Conservation (phyloP, 2,329 filamentous ascomycete genomes). For the Knufia fluminis region DNA sequence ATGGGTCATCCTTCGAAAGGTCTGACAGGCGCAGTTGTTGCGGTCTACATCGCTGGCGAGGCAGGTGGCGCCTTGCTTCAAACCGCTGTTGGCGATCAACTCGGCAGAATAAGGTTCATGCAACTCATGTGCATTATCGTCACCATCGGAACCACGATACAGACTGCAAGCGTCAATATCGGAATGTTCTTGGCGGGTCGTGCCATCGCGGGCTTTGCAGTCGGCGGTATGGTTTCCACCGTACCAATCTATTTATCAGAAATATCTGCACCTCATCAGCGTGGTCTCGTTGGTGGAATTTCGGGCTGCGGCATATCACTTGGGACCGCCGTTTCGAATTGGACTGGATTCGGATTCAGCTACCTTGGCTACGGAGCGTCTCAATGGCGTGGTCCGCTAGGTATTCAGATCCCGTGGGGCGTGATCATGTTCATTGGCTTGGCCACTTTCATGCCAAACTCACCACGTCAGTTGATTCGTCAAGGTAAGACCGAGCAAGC, state of each 20-base stretch:
- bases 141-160: slow-evolving; percentile 56
- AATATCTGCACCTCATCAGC: slow-evolving; percentile 49
- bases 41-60: slow-evolving; percentile 53
- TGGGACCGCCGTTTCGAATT: slow-evolving; percentile 64
- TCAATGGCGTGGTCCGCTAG: slow-evolving; percentile 73
- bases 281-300: slow-evolving; percentile 66
- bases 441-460: slow-evolving; percentile 70
- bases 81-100: slow-evolving; percentile 45
- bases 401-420: slow-evolving; percentile 71
- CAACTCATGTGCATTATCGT: slow-evolving; percentile 59
- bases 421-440: slow-evolving; percentile 63
- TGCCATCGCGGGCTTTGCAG: slow-evolving; percentile 65
- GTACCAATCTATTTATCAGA: slow-evolving; percentile 22
- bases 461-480: slow-evolving; percentile 76
- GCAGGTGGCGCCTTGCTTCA: slow-evolving; percentile 46
- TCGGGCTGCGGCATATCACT: slow-evolving; percentile 80
- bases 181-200: slow-evolving; percentile 62
- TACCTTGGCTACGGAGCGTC: slow-evolving; percentile 53
- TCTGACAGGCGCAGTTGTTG: slow-evolving; percentile 48
- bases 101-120: slow-evolving; percentile 43
- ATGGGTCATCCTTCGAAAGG: slow-evolving; percentile 48
- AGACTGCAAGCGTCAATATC: slow-evolving; percentile 49
- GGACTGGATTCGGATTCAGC: slow-evolving; percentile 63
- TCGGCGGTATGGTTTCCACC: slow-evolving; percentile 40
- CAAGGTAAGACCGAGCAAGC: slow-evolving; percentile 60